Conservation (phyloP, 2,329 filamentous ascomycete species). For the Sarocladium kiliense region DNA sequence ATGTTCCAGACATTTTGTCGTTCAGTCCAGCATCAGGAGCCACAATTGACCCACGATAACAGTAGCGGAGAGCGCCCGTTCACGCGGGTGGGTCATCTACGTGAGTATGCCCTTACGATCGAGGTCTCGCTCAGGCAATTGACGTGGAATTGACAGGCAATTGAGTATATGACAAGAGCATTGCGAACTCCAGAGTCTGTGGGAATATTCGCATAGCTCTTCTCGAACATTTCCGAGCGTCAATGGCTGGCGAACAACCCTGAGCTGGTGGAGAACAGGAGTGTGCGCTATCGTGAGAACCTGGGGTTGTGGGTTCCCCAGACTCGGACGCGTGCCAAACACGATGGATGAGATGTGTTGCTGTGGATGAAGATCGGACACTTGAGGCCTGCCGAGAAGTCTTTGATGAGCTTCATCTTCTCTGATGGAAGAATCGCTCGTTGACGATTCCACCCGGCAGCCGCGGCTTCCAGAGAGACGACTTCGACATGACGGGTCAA, state of each 20-base stretch:
- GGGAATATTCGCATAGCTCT: neutral
- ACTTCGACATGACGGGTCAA: too few species aligned
- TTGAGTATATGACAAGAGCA: neutral
- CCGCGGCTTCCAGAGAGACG: too few species aligned
- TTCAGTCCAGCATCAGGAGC: neutral
- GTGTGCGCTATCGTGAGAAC: constrained; percentile 5
- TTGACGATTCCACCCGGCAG: too few species aligned
- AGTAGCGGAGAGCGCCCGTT: constrained; percentile 1
- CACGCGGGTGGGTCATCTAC: neutral
- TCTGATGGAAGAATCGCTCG: too few species aligned
- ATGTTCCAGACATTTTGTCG: neutral
- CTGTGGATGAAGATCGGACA: too few species aligned
- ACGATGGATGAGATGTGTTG: neutral
- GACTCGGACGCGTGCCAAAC: neutral
- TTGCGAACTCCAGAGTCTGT: too few species aligned
- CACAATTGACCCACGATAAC: neutral
- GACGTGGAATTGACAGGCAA: neutral
- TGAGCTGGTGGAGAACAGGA: neutral
- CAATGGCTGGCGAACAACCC: neutral
- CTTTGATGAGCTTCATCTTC: neutral
- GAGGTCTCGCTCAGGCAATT: neutral
- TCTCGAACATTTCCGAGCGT: neutral
- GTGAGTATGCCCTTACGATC: neutral
- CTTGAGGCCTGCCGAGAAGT: neutral
- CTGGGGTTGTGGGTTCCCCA: constrained; percentile 8